Evolutionary conservation across 106 monocot species (phyloP).

Genomic region (Ottelia alismoides): DNA sequence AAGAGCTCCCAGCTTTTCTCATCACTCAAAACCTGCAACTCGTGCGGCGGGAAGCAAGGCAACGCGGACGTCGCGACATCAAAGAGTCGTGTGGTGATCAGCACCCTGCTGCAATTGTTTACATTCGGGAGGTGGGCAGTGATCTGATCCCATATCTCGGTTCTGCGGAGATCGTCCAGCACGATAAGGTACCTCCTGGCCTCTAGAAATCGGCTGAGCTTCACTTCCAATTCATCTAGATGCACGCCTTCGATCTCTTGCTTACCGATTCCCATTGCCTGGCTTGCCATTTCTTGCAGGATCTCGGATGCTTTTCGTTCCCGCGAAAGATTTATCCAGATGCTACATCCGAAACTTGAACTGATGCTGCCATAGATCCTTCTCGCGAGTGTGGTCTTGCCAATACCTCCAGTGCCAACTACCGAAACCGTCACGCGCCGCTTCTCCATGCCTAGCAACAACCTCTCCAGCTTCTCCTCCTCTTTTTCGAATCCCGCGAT

Average conservation of each 20-base stretch:
- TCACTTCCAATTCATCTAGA: background rate
- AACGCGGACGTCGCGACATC: slow-evolving; percentile 7
- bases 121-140: slow-evolving; percentile 6
- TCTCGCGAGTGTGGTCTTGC: slow-evolving; percentile 11
- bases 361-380: background rate
- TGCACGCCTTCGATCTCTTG: background rate
- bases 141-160: slow-evolving; percentile 5
- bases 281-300: background rate
- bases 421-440: slow-evolving; percentile 1
- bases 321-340: background rate
- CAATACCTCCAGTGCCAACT: slow-evolving; percentile 13
- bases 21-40: background rate
- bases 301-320: background rate
- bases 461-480: background rate
- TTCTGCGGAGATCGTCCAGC: slow-evolving; percentile 16
- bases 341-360: too few relatives aligned
- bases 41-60: background rate
- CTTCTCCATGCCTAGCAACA: background rate
- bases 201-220: background rate
- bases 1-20: slow-evolving; percentile 11
- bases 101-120: slow-evolving; percentile 9
- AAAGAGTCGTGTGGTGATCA: slow-evolving; percentile 10
- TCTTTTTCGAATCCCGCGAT: slow-evolving; percentile 19
- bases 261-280: background rate
- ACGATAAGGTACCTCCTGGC: slow-evolving; percentile 13